Conservation (phyloP, 345 rosid species). For the Lepidium sativum region DNA sequence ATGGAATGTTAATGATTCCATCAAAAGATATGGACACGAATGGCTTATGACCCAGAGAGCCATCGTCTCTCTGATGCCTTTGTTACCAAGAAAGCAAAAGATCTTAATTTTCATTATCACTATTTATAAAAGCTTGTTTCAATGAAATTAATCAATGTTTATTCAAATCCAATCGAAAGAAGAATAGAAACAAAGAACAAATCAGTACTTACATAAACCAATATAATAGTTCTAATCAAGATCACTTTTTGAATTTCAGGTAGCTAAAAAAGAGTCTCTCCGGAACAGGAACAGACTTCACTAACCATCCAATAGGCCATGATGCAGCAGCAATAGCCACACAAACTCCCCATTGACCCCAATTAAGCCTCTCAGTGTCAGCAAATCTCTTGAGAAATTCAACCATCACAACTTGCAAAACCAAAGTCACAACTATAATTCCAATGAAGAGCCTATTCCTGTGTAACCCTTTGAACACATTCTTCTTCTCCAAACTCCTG, state of each 20-base stretch:
- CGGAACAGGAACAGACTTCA: conserved; percentile 56
- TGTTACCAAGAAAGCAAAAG: conserved; percentile 38
- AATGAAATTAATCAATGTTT: too few relatives aligned
- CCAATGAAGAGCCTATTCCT: conserved; percentile 54
- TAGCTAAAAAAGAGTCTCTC: conserved; percentile 40
- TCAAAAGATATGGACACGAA: conserved; percentile 47
- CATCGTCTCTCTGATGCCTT: conserved; percentile 54
- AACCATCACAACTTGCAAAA: conserved; percentile 65
- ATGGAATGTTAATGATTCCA: conserved; percentile 55
- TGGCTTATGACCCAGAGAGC: conserved; percentile 57
- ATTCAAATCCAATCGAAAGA: too few relatives aligned
- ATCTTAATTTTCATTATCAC: too few relatives aligned
- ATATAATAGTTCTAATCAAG: neutral
- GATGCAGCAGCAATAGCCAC: conserved; percentile 45
- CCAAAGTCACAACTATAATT: conserved; percentile 41
- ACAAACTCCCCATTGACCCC: conserved; percentile 65
- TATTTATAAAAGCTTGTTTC: too few relatives aligned
- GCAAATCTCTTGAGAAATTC: conserved; percentile 69
- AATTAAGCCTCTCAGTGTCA: conserved; percentile 55
- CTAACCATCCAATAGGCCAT: conserved; percentile 66
- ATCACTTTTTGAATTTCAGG: conserved; percentile 25
- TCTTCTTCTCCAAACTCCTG: conserved; percentile 66
- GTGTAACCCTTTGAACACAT: conserved; percentile 58
- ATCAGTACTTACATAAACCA: conserved; percentile 10
- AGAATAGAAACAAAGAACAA: too few relatives aligned